Evolutionary conservation across 139 green algal genomes (phyloP), one percentile per base, ranked within the genome.

Genomic region (Marvania coccoides): DNA sequence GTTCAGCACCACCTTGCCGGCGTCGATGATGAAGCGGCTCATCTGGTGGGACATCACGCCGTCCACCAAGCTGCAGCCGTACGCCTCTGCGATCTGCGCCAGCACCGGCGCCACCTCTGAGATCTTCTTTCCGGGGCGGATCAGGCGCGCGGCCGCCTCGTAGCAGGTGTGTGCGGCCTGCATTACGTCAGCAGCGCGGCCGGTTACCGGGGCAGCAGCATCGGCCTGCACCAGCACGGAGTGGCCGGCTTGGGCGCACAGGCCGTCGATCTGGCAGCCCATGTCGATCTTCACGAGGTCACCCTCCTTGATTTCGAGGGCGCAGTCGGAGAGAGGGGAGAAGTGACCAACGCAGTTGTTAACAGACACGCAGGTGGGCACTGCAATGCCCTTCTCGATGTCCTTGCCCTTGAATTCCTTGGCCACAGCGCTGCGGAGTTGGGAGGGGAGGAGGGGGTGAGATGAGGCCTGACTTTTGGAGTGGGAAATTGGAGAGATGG

Each of bases 11-110:
- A 89, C 91, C 81, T 97, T 98, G 82, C 95, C 95, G 47, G 83
- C 94, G 71, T 99, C 94, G 37, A 99, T 97, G 23, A 97, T 76
- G 67, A 96, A 98, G 63, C 90, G 90, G 80, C 95, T 97, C 87
- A 97, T 91, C 72, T 97, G 71, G 76, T 98, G 91, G 31, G 60
- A 75, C 29, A 93, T 62, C 24, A 99, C 94, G n/a, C 91, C 94
- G 78, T 99, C 94, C 38, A 98, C 89, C 59, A 98, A 55, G 46
- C 83, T 86, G 77, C 83, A 91, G 40, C 85, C 90, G 67, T 92
- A 97, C 3, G 87, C 82, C 77, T 96, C 87, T 1, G 83, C 85
- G 15, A 94, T 81, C 55, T 86, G 84, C 33, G 79, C 67, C 48
- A 98, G 78, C 23, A 76, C 58, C 7, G 73, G 58, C 6, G 83